These are phyloP conservation scores for Spergularia bocconei DNA, from an alignment of 148 eudicot genomes.

Conservation along the genomic window DNA sequence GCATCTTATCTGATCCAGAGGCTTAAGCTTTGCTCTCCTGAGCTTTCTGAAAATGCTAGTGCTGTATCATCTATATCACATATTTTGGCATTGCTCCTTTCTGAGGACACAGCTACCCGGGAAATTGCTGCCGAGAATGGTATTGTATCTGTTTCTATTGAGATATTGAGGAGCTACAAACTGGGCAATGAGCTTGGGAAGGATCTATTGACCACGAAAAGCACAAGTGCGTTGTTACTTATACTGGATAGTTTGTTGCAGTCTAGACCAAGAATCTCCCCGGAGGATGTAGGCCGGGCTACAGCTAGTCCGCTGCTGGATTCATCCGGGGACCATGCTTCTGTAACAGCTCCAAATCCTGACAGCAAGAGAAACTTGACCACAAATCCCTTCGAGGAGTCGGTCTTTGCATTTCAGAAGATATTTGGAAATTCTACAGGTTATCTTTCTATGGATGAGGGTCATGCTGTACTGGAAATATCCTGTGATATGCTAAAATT, in stretches of 20 bases:
- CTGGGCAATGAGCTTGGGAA: conserved; percentile 39
- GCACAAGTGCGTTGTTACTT: conserved; percentile 80
- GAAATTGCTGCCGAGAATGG: conserved; percentile 80
- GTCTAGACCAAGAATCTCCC: conserved; percentile 56
- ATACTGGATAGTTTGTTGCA: conserved; percentile 86
- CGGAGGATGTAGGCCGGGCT: conserved; percentile 40
- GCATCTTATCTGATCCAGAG: conserved; percentile 70
- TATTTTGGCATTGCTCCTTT: conserved; percentile 80
- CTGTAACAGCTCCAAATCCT: conserved; percentile 41
- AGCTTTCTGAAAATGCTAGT: conserved; percentile 55
- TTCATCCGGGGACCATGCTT: conserved; percentile 36
- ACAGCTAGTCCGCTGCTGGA: conserved; percentile 34
- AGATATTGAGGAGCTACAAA: conserved; percentile 53
- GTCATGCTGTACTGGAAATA: conserved; percentile 55
- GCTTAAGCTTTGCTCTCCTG: conserved; percentile 65
- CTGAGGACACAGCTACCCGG: conserved; percentile 72
- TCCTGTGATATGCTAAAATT: conserved; percentile 78
- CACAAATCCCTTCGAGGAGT: conserved; percentile 34
- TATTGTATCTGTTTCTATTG: conserved; percentile 51
- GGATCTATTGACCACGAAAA: conserved; percentile 54
- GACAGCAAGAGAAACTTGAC: conserved; percentile 35
- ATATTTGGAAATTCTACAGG: conserved; percentile 83
- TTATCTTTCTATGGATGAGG: conserved; percentile 74
- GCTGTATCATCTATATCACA: conserved; percentile 78
- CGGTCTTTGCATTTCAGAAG: conserved; percentile 48